Evolutionary conservation across 2,329 filamentous ascomycete species (phyloP).

Genomic region (Paraphaeosphaeria minitans): DNA sequence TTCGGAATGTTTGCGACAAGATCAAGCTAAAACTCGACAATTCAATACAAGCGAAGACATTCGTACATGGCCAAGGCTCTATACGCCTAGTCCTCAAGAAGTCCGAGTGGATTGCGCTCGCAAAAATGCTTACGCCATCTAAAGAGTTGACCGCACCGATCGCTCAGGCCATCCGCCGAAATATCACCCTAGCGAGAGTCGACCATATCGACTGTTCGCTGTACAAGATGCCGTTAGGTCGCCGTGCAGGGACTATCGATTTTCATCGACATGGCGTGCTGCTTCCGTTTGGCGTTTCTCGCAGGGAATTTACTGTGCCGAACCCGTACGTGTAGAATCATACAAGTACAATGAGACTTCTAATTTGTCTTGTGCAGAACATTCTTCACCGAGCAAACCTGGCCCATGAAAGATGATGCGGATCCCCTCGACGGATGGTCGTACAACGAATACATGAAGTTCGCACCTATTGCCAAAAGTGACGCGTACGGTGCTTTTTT

Average conservation of each 20-base stretch:
- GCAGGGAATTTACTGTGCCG: conserved; percentile 40
- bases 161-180: too few relatives aligned
- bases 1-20: conserved; percentile 44
- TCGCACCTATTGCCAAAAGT: conserved; percentile 26
- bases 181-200: too few relatives aligned
- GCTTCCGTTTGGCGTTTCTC: conserved; percentile 12
- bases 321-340: conserved; percentile 47
- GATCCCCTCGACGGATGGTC: conserved; percentile 49
- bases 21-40: conserved; percentile 30
- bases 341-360: too few relatives aligned
- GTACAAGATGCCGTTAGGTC: too few relatives aligned
- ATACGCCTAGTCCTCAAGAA: conserved; percentile 40
- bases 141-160: too few relatives aligned
- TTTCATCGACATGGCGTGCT: too few relatives aligned
- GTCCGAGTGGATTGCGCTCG: conserved; percentile 32
- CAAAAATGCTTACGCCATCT: too few relatives aligned
- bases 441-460: conserved; percentile 31
- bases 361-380: conserved; percentile 32
- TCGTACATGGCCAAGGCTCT: conserved; percentile 28
- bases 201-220: too few relatives aligned
- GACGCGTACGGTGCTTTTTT: conserved; percentile 51
- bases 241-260: too few relatives aligned
- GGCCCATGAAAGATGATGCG: conserved; percentile 48
- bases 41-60: conserved; percentile 41
- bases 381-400: conserved; percentile 38